Percentiles rank a stretch among this genome's conserved stretches.
Evolutionary conservation across 2,329 filamentous ascomycete species (phyloP).

Genomic region (Trichoderma sp.): DNA sequence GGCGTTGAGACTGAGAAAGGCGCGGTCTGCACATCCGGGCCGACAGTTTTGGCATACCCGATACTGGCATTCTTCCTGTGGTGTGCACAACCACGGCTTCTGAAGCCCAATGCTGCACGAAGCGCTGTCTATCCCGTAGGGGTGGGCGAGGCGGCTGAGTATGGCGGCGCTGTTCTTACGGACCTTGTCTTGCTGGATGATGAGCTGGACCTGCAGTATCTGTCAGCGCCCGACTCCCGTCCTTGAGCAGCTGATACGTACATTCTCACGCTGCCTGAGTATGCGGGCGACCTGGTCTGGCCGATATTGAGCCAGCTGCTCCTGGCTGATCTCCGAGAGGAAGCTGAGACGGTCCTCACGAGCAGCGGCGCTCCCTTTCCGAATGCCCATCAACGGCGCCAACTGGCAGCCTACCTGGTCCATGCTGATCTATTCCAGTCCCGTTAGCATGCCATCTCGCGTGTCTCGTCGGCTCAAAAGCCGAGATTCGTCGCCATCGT

Average conservation of each 20-base stretch:
- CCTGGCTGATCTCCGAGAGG: conserved; percentile 48
- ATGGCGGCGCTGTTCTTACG: conserved; percentile 34
- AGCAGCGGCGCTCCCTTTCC: conserved; percentile 46
- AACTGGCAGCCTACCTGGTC: conserved; percentile 43
- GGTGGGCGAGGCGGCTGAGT: conserved; percentile 30
- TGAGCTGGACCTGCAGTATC: conserved; percentile 38
- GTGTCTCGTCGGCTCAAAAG: background rate
- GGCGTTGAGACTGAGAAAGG: conserved; percentile 54
- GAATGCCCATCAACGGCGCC: conserved; percentile 39
- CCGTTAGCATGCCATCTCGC: conserved; percentile 24
- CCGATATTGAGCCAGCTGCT: conserved; percentile 50
- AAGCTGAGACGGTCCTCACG: conserved; percentile 50
- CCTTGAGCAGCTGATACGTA: conserved; percentile 39
- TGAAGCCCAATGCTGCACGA: conserved; percentile 32
- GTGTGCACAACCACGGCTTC: conserved; percentile 45
- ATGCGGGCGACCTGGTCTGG: conserved; percentile 52
- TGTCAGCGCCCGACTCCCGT: background rate
- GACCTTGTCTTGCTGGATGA: conserved; percentile 38
- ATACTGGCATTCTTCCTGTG: conserved; percentile 51
- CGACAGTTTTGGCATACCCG: conserved; percentile 56
- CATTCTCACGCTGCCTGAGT: conserved; percentile 54
- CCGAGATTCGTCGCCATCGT: background rate
- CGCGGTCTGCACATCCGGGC: conserved; percentile 46
- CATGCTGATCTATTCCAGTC: conserved; percentile 37
- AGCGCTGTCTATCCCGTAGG: conserved; percentile 30